A percentile compares a stretch with the other conserved stretches of the same genome.
phyloP scores from a whole-genome alignment of 371 early-diverging fungal species.

The Haplosporangium sp. region DNA sequence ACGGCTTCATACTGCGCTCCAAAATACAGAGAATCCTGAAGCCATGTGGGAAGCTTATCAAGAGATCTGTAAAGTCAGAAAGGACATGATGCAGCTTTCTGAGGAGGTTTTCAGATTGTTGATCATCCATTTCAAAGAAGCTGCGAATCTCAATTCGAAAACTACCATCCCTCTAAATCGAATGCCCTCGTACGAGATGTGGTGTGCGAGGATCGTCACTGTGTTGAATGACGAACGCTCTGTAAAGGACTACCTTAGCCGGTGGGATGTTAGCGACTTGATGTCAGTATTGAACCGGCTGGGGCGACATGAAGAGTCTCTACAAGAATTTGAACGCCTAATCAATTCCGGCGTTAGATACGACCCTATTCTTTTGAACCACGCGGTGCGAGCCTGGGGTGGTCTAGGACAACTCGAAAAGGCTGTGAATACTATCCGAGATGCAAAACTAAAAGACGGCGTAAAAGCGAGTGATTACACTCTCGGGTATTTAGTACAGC shows the following conservation, averaged over 20 bases:
- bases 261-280: conserved; percentile 48
- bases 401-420: conserved; percentile 35
- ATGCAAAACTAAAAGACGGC: not conserved
- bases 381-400: conserved; percentile 49
- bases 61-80: conserved; percentile 9
- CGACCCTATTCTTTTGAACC: conserved; percentile 48
- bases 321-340: conserved; percentile 25
- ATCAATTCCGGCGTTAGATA: not conserved
- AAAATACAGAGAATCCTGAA: conserved; percentile 18
- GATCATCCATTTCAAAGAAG: conserved; percentile 35
- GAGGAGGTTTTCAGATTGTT: conserved; percentile 25
- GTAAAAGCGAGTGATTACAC: conserved; percentile 45
- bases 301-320: conserved; percentile 32
- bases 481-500: conserved; percentile 41
- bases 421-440: conserved; percentile 23
- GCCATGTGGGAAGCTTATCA: conserved; percentile 40
- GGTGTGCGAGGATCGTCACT: conserved; percentile 38
- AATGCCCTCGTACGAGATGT: conserved; percentile 1
- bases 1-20: conserved; percentile 27
- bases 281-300: conserved; percentile 41
- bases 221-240: conserved; percentile 40
- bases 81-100: conserved; percentile 16
- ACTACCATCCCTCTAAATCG: not conserved
- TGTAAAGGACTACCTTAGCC: not conserved
- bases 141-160: not conserved